These are phyloP conservation scores for Fusarium clavum DNA, from an alignment of 2,329 filamentous ascomycete genomes.

Conservation along the genomic window DNA sequence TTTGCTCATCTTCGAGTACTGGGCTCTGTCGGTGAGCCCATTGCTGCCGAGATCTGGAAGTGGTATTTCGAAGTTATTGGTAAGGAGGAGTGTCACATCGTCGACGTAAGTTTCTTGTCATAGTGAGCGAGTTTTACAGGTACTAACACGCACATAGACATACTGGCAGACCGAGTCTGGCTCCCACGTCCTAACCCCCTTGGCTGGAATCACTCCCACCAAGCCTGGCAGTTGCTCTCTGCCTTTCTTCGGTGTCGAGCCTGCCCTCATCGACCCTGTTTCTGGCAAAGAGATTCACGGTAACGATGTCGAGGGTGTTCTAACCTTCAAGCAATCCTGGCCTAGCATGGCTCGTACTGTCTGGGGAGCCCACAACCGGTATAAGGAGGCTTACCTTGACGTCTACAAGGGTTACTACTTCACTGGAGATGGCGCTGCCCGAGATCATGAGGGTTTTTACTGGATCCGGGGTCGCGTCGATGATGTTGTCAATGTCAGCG, in stretches of 20 bases:
- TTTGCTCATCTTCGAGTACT: constrained; percentile 92
- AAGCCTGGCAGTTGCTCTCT: constrained; percentile 97
- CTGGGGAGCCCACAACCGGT: constrained; percentile 97
- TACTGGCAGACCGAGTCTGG: constrained; percentile 99
- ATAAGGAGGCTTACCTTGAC: constrained; percentile 98
- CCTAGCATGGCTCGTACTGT: constrained; percentile 98
- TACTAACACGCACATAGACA: constrained; percentile 68
- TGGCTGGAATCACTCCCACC: constrained; percentile 93
- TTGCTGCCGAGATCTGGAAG: constrained; percentile 98
- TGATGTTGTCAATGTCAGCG: constrained; percentile 97
- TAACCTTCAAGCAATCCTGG: constrained; percentile 98
- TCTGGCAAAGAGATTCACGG: constrained; percentile 93
- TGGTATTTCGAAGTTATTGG: constrained; percentile 98
- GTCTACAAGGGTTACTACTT: constrained; percentile 99
- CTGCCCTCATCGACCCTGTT: constrained; percentile 95
- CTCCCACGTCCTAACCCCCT: constrained; percentile 92
- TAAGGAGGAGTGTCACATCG: constrained; percentile 90
- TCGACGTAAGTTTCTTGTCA: constrained; percentile 77
- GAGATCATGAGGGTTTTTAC: constrained; percentile 98
- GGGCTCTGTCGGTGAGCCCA: constrained; percentile 96
- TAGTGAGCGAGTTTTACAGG: neutral
- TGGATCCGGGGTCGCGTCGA: constrained; percentile 99
- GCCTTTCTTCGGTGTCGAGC: constrained; percentile 98
- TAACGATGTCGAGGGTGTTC: constrained; percentile 96
- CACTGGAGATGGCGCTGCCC: constrained; percentile 92